A percentile compares a stretch with the other conserved stretches of the same genome.
phyloP scores from a whole-genome alignment of 192 early-diverging fungal genomes.

The Mortierella alpina region DNA sequence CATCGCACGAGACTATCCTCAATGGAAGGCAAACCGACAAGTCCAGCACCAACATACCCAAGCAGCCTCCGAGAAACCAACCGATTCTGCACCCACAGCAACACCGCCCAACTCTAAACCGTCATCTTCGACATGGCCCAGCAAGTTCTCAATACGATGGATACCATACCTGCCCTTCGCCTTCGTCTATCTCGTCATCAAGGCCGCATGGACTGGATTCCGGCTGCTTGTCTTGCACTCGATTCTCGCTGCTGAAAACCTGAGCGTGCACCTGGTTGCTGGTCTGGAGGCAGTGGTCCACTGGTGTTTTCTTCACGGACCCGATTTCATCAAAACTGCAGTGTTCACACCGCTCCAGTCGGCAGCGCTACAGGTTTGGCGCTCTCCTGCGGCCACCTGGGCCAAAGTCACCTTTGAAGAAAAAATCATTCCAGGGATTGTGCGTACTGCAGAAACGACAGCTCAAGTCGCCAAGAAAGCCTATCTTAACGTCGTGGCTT shows the following conservation, averaged over 20 bases:
- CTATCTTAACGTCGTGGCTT: not conserved
- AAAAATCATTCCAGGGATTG: conserved; percentile 13
- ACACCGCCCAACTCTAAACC: not conserved
- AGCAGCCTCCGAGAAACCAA: not conserved
- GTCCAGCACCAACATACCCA: not conserved
- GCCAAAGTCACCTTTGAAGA: not conserved
- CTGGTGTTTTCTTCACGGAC: conserved; percentile 29
- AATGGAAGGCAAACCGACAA: conserved; percentile 19
- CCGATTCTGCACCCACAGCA: not conserved
- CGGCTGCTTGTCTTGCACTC: conserved; percentile 23
- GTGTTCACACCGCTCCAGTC: conserved; percentile 7
- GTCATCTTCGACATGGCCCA: conserved; percentile 7
- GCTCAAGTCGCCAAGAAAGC: not conserved
- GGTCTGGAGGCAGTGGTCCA: not conserved
- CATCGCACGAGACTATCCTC: conserved; percentile 43
- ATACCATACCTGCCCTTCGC: conserved; percentile 45
- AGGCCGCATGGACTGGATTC: conserved; percentile 18
- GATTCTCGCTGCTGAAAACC: conserved; percentile 14
- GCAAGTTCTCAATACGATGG: conserved; percentile 28
- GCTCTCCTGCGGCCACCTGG: conserved; percentile 19
- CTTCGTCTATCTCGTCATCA: conserved; percentile 28
- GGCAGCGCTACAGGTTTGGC: not conserved
- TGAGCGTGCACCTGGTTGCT: not conserved
- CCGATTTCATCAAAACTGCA: conserved; percentile 19
- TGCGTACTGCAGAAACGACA: not conserved